A percentile compares a stretch with the other conserved stretches of the same genome.
phyloP scores from a whole-genome alignment of 1,139 yeast genomes.

The Eremothecium cymbalariae region DNA sequence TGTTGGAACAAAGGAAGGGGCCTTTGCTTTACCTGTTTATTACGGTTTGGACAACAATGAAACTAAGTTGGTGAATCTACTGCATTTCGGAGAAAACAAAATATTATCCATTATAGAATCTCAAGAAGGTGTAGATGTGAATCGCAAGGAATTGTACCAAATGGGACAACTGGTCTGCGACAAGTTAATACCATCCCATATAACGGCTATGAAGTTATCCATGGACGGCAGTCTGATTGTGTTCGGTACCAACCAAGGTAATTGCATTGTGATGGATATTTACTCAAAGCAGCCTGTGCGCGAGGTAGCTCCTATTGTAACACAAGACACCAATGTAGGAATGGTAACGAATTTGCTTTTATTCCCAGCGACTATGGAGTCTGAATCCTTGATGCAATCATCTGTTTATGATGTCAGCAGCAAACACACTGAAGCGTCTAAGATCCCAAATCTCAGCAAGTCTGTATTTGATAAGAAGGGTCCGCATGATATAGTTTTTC shows the following conservation, averaged over 20 bases:
- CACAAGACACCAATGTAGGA: slow-evolving; percentile 24
- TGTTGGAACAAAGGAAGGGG: slow-evolving; percentile 61
- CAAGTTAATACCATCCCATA: slow-evolving; percentile 24
- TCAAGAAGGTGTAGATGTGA: slow-evolving; percentile 7
- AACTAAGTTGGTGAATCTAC: slow-evolving; percentile 19
- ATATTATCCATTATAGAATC: slow-evolving; percentile 24
- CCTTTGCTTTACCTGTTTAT: slow-evolving; percentile 21
- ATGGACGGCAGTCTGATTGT: slow-evolving; percentile 69
- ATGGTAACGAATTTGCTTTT: slow-evolving; percentile 35
- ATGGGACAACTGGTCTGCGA: slow-evolving; percentile 26
- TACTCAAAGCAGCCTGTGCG: slow-evolving; percentile 70
- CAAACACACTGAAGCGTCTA: slow-evolving; percentile 19
- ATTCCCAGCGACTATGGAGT: slow-evolving; percentile 18
- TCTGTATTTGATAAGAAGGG: slow-evolving; percentile 40
- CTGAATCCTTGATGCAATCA: slow-evolving; percentile 48
- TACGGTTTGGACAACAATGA: slow-evolving; percentile 17
- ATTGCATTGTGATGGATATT: slow-evolving; percentile 61
- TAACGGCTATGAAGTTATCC: slow-evolving; percentile 51
- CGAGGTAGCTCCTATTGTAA: slow-evolving; percentile 47
- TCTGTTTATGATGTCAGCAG: slow-evolving; percentile 18
- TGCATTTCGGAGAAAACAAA: slow-evolving; percentile 19
- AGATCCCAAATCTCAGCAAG: slow-evolving; percentile 53
- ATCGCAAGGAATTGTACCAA: slow-evolving; percentile 17
- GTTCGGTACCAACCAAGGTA: slow-evolving; percentile 69
- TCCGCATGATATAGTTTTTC: slow-evolving; percentile 46